These are phyloP conservation scores for Hibiscus trionum DNA, from an alignment of 345 rosid genomes.

Conservation along the genomic window DNA sequence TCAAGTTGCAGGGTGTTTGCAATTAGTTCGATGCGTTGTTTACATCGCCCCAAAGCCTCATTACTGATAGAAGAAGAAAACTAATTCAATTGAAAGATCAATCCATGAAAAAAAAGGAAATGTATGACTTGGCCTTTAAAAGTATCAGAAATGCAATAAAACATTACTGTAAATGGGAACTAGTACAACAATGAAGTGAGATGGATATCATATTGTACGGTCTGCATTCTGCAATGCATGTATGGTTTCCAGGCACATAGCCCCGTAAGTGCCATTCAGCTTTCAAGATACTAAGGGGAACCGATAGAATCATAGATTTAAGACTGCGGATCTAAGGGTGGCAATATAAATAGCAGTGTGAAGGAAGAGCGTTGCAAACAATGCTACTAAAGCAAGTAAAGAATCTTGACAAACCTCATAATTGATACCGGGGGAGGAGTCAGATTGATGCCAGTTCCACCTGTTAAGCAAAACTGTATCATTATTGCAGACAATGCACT, in stretches of 20 bases:
- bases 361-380: conserved; percentile 2
- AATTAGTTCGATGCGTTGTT: conserved; percentile 59
- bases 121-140: neutral
- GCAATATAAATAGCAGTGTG: neutral
- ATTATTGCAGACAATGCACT: conserved; percentile 8
- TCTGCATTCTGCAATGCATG: neutral
- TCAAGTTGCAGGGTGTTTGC: conserved; percentile 68
- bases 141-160: neutral
- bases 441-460: conserved; percentile 97
- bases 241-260: neutral
- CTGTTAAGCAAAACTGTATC: conserved; percentile 31
- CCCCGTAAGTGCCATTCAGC: neutral
- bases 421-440: conserved; percentile 88
- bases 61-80: conserved; percentile 34
- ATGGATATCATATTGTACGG: neutral
- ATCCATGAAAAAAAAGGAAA: neutral
- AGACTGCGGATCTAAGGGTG: neutral
- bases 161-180: neutral
- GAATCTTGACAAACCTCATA: conserved; percentile 52
- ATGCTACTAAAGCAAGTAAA: neutral
- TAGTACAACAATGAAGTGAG: neutral
- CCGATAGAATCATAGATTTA: neutral
- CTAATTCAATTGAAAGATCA: neutral
- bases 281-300: neutral
- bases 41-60: conserved; percentile 60